phyloP scores from a whole-genome alignment of 768 basidiomycete genomes.

The Kwoniella mangroviensis region DNA sequence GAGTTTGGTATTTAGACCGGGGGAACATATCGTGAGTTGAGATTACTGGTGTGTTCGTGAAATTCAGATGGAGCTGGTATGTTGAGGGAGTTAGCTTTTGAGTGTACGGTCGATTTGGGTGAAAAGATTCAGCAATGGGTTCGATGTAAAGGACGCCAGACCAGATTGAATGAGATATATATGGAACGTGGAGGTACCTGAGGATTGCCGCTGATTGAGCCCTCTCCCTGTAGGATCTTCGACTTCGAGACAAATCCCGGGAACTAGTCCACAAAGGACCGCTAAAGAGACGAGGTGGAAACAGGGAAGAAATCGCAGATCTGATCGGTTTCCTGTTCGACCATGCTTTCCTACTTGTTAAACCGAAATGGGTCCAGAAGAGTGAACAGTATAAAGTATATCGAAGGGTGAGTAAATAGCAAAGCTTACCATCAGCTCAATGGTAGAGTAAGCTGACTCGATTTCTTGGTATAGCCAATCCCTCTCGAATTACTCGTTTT shows the following conservation, averaged over 20 bases:
- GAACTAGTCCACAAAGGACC: conserved; percentile 90
- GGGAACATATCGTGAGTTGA: conserved; percentile 79
- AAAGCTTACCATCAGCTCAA: neutral
- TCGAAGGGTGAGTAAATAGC: conserved; percentile 70
- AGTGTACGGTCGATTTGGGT: neutral
- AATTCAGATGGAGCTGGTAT: too few relatives aligned
- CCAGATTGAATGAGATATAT: neutral
- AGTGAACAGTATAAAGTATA: conserved; percentile 92
- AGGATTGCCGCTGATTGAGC: neutral
- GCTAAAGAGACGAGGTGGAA: conserved; percentile 79
- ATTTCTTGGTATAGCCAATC: conserved; percentile 70
- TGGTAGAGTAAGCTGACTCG: neutral
- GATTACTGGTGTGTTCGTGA: too few relatives aligned
- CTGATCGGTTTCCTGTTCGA: conserved; percentile 94
- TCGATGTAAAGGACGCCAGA: neutral
- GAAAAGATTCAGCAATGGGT: neutral
- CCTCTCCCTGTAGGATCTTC: conserved; percentile 68
- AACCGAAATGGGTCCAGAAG: conserved; percentile 75
- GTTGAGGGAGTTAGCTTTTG: neutral
- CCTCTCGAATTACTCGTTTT: conserved; percentile 89
- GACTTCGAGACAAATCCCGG: conserved; percentile 81
- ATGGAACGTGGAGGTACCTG: too few relatives aligned
- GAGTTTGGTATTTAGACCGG: conserved; percentile 85
- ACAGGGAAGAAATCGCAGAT: conserved; percentile 77
- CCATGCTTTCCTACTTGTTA: conserved; percentile 93